Percentiles rank a stretch among this genome's conserved stretches.
Evolutionary conservation across 352 stramenopile species (phyloP).

Genomic region (Plasmopara halstedii): DNA sequence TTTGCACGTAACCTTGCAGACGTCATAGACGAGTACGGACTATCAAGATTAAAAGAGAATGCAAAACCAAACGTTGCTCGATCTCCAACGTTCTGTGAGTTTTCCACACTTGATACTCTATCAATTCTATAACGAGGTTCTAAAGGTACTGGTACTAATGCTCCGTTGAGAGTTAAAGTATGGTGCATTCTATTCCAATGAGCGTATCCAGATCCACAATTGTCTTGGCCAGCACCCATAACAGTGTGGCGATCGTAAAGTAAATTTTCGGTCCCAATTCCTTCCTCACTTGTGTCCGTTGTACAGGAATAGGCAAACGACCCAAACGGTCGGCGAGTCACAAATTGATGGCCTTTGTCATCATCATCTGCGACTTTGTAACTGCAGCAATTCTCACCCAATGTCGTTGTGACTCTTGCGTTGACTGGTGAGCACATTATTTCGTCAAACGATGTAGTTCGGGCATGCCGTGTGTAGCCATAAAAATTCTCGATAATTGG

Average conservation of each 20-base stretch:
- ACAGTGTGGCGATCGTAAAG: slow-evolving; percentile 13
- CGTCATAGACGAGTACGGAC: slow-evolving; percentile 19
- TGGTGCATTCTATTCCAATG: slow-evolving; percentile 42
- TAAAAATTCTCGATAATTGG: slow-evolving; percentile 81
- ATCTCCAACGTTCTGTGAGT: slow-evolving; percentile 27
- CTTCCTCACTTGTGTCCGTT: slow-evolving; percentile 61
- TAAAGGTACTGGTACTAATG: slow-evolving; percentile 35
- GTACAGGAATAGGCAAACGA: slow-evolving; percentile 67
- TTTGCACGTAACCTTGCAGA: slow-evolving; percentile 51
- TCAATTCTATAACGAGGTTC: slow-evolving; percentile 13
- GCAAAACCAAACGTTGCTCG: slow-evolving; percentile 8
- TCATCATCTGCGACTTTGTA: slow-evolving; percentile 25
- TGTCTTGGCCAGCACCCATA: slow-evolving; percentile 2
- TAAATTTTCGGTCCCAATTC: slow-evolving; percentile 7
- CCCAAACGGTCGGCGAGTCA: slow-evolving; percentile 20
- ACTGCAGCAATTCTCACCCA: slow-evolving; percentile 48
- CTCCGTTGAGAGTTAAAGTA: slow-evolving; percentile 18
- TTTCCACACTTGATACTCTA: slow-evolving; percentile 17
- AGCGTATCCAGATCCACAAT: slow-evolving; percentile 24
- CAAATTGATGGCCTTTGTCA: slow-evolving; percentile 4
- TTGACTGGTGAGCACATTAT: slow-evolving; percentile 75
- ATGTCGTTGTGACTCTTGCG: slow-evolving; percentile 42
- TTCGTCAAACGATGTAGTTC: slow-evolving; percentile 73
- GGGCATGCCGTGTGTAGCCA: slow-evolving; percentile 30
- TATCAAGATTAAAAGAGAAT: slow-evolving; percentile 24